These are phyloP conservation scores for Quercus robur DNA, from an alignment of 306 rosid genomes.

Conservation along the genomic window DNA sequence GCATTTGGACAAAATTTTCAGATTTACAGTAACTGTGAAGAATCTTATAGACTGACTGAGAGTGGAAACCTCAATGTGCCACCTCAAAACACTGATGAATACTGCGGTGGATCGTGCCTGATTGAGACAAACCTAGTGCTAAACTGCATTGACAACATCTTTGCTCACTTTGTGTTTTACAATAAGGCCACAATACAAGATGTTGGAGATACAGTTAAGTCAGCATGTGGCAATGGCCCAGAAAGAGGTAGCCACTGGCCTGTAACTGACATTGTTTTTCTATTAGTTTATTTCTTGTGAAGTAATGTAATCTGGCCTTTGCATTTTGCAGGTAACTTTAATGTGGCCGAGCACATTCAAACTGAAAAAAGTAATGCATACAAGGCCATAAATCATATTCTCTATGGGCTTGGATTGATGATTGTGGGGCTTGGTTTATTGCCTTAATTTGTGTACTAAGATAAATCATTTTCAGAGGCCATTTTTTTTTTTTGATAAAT, in stretches of 20 bases:
- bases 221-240: conserved; percentile 77
- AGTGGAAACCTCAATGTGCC: conserved; percentile 64
- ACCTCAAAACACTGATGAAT: conserved; percentile 38
- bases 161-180: conserved; percentile 57
- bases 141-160: conserved; percentile 54
- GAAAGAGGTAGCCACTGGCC: conserved; percentile 51
- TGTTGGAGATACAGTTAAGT: conserved; percentile 50
- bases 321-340: conserved; percentile 53
- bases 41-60: conserved; percentile 51
- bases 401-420: conserved; percentile 41
- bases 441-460: conserved; percentile 1
- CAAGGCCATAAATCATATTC: conserved; percentile 29
- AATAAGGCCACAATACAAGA: conserved; percentile 71
- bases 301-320: background rate
- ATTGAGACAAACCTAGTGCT: conserved; percentile 74
- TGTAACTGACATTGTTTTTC: background rate
- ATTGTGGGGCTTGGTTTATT: conserved; percentile 33
- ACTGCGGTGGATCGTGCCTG: conserved; percentile 71
- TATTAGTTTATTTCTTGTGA: background rate
- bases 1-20: conserved; percentile 12
- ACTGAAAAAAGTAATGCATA: conserved; percentile 35
- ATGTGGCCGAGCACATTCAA: conserved; percentile 58
- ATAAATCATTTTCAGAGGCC: background rate
- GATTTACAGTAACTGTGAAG: conserved; percentile 80
- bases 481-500: no score